These are phyloP conservation scores for Trichoderma gracile DNA, from an alignment of 2,329 filamentous ascomycete species.

Conservation along the genomic window DNA sequence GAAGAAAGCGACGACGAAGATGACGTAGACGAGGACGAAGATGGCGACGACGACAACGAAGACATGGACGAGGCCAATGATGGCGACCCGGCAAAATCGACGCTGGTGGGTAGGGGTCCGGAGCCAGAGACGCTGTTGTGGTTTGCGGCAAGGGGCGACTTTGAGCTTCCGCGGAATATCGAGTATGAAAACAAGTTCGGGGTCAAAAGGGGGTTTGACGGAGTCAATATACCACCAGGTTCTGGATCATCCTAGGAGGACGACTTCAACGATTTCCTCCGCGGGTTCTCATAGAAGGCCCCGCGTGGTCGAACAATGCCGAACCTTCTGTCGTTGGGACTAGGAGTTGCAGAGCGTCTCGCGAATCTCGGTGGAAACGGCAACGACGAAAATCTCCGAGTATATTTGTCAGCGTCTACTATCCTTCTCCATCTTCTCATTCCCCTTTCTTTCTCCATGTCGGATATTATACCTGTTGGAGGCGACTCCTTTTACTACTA, in stretches of 20 bases:
- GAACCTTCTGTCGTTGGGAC: background rate
- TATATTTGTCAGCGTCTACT: no score
- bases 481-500: no score
- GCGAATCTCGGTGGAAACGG: no score
- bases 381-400: no score
- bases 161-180: conserved; percentile 48
- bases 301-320: background rate
- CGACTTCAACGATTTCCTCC: background rate
- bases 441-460: background rate
- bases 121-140: conserved; percentile 52
- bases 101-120: conserved; percentile 38
- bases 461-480: no score
- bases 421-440: background rate
- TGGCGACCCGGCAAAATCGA: conserved; percentile 29
- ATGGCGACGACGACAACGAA: conserved; percentile 36
- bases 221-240: conserved; percentile 38
- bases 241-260: conserved; percentile 25
- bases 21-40: conserved; percentile 58
- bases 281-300: background rate
- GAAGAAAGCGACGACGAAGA: conserved; percentile 58
- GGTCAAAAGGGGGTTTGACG: conserved; percentile 38
- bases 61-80: conserved; percentile 34
- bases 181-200: conserved; percentile 44
- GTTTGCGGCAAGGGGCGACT: conserved; percentile 48
- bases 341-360: background rate